Evolutionary conservation across 306 rosid species (phyloP).

Genomic region (Ceratonia siliqua): DNA sequence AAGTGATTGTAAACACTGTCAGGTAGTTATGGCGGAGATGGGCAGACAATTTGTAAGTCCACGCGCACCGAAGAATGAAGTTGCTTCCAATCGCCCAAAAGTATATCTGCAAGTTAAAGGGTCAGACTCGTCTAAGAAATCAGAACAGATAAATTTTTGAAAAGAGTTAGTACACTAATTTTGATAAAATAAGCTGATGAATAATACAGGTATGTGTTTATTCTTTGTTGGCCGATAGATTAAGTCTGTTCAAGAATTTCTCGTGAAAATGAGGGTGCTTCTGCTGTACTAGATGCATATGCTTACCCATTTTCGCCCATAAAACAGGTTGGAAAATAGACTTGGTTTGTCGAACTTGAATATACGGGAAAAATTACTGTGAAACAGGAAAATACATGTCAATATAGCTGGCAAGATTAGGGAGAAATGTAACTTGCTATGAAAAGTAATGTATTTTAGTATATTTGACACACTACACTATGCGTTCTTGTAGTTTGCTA

Average conservation of each 20-base stretch:
- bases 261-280: too few relatives aligned
- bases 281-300: neutral
- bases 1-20: constrained; percentile 74
- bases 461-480: too few relatives aligned
- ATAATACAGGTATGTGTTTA: too few relatives aligned
- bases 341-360: constrained; percentile 79
- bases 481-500: too few relatives aligned
- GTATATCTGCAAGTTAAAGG: constrained; percentile 61
- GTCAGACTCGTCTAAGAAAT: constrained; percentile 24
- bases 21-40: constrained; percentile 96
- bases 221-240: too few relatives aligned
- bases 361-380: constrained; percentile 86
- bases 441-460: neutral
- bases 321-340: constrained; percentile 55
- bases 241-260: too few relatives aligned
- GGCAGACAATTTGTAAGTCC: constrained; percentile 96
- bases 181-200: too few relatives aligned
- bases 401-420: neutral
- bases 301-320: constrained; percentile 84
- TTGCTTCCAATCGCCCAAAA: constrained; percentile 89
- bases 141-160: too few relatives aligned
- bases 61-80: constrained; percentile 79
- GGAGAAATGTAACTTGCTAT: constrained; percentile 9
- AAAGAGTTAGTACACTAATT: too few relatives aligned
- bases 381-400: constrained; percentile 29